A percentile compares a stretch with the other conserved stretches of the same genome.
These are phyloP conservation scores for Thymus mandschuricus DNA, from an alignment of 257 asterid species.

Conservation along the genomic window DNA sequence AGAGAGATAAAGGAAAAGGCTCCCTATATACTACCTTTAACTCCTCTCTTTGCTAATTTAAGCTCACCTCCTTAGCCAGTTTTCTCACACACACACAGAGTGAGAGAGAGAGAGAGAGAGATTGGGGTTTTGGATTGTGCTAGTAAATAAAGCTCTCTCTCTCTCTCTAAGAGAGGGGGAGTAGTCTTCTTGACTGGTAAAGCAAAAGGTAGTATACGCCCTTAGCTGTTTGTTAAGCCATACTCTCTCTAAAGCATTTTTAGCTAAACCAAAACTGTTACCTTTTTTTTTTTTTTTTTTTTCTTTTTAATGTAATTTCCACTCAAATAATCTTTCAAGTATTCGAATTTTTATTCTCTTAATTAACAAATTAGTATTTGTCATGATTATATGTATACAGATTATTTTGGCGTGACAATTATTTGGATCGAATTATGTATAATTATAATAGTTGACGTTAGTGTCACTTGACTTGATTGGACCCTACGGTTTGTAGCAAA, in stretches of 20 bases:
- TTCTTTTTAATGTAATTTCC: neutral
- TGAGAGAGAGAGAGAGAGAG: conserved; percentile 32
- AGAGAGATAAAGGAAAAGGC: conserved; percentile 76
- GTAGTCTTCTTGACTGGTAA: conserved; percentile 66
- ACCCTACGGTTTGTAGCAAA: neutral
- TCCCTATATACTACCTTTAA: conserved; percentile 45
- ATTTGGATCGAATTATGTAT: too few relatives aligned
- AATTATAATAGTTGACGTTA: too few relatives aligned
- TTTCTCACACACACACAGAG: neutral
- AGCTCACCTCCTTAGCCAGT: conserved; percentile 38
- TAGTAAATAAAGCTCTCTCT: conserved; percentile 31
- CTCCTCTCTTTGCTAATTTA: conserved; percentile 65
- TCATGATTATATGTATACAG: neutral
- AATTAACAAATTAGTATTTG: neutral
- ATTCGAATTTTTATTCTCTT: neutral
- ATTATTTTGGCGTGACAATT: too few relatives aligned
- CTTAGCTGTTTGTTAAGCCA: conserved; percentile 33
- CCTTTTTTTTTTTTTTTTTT: neutral
- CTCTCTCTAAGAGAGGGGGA: neutral
- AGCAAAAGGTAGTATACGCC: conserved; percentile 58
- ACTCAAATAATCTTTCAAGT: neutral
- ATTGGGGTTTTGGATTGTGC: conserved; percentile 16
- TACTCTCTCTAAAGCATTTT: conserved; percentile 40
- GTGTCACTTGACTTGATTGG: conserved; percentile 8
- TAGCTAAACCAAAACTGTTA: conserved; percentile 28